phyloP scores from a whole-genome alignment of 306 rosid species.

The Rubus idaeus region DNA sequence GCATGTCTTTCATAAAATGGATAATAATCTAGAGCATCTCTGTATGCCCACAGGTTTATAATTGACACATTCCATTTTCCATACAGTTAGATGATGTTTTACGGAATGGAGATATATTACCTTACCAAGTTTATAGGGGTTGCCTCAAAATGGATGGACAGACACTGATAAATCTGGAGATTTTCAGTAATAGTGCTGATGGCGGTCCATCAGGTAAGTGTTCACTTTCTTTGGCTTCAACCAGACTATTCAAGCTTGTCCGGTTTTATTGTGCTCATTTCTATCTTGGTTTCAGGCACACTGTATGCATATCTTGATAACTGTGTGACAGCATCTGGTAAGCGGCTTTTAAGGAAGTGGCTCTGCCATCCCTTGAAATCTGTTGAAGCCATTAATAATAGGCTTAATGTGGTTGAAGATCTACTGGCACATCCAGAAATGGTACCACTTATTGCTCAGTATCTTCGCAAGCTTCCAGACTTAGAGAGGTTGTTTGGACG shows the following conservation, averaged over 20 bases:
- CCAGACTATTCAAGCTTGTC: slow-evolving; percentile 10
- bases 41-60: slow-evolving; percentile 20
- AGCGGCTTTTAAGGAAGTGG: slow-evolving; percentile 86
- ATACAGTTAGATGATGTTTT: slow-evolving; percentile 74
- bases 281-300: slow-evolving; percentile 61
- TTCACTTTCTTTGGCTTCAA: slow-evolving; percentile 21
- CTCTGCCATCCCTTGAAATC: slow-evolving; percentile 87
- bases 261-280: slow-evolving; percentile 22
- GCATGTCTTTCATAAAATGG: slow-evolving; percentile 9
- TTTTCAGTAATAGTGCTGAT: slow-evolving; percentile 78
- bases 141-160: slow-evolving; percentile 98
- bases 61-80: slow-evolving; percentile 24
- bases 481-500: slow-evolving; percentile 83
- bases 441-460: slow-evolving; percentile 57
- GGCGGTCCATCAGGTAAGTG: slow-evolving; percentile 83
- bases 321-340: slow-evolving; percentile 81
- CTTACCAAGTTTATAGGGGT: slow-evolving; percentile 80
- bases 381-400: slow-evolving; percentile 60
- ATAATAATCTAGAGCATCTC: background rate
- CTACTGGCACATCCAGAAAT: slow-evolving; percentile 55
- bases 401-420: slow-evolving; percentile 77
- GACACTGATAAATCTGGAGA: slow-evolving; percentile 86
- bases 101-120: slow-evolving; percentile 66
- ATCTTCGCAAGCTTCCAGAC: slow-evolving; percentile 79
- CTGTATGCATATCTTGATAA: slow-evolving; percentile 77